phyloP scores from a whole-genome alignment of 805 yeast species.

The Candida pseudoglaebosa region DNA sequence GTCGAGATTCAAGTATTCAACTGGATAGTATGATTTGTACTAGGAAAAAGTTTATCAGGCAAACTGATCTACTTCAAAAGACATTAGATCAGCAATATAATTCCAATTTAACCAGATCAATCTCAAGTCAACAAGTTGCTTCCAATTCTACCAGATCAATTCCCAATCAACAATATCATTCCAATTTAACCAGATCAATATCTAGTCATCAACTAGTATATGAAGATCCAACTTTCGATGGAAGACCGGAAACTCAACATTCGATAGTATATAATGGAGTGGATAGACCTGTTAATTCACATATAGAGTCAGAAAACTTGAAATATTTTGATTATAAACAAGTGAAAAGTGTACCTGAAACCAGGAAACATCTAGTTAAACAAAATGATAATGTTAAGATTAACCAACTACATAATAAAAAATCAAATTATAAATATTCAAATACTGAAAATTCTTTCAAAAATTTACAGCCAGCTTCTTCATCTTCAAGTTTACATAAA shows the following conservation, averaged over 20 bases:
- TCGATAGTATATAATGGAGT: neutral
- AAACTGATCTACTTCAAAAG: constrained; percentile 10
- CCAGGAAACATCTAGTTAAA: neutral
- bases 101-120: constrained; percentile 10
- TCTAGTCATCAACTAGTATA: constrained; percentile 3
- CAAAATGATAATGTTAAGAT: neutral
- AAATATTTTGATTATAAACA: neutral
- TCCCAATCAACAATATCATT: constrained; percentile 10
- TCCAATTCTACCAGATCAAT: constrained; percentile 10
- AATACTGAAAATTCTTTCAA: constrained; percentile 20
- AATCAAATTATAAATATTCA: neutral
- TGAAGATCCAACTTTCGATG: neutral
- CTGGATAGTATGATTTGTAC: neutral
- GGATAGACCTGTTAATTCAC: neutral
- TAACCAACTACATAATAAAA: neutral
- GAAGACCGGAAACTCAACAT: constrained; percentile 1
- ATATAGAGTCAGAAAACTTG: neutral
- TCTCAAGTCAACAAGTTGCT: constrained; percentile 6
- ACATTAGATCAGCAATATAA: constrained; percentile 11
- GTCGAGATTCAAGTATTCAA: constrained; percentile 3
- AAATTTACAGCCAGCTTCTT: constrained; percentile 5
- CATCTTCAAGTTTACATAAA: neutral
- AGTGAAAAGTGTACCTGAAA: neutral
- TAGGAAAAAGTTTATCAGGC: constrained; percentile 5
- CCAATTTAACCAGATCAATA: constrained; percentile 10